Evolutionary conservation across 441 rosid genomes (phyloP).

Genomic region (Brassica balearica): DNA sequence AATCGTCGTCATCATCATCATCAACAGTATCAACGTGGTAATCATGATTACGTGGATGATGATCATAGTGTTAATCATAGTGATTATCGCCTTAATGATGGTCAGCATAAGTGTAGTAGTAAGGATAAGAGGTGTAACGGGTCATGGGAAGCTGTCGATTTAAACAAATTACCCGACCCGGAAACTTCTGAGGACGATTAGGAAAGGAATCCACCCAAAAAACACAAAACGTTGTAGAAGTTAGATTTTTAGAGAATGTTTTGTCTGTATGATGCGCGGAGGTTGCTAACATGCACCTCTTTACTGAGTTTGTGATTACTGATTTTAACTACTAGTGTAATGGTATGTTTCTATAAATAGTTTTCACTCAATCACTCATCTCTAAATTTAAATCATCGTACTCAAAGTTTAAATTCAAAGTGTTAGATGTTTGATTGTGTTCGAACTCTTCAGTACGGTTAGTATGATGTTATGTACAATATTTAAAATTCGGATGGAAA

Average conservation of each 20-base stretch:
- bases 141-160: conserved; percentile 64
- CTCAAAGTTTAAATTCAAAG: background rate
- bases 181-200: conserved; percentile 60
- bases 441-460: background rate
- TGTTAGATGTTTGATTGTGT: conserved; percentile 13
- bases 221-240: conserved; percentile 6
- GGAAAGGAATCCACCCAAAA: background rate
- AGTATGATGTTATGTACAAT: background rate
- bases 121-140: conserved; percentile 41
- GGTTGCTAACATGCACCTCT: conserved; percentile 79
- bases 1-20: conserved; percentile 36
- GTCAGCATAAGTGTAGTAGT: conserved; percentile 32
- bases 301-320: conserved; percentile 65
- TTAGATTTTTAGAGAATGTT: conserved; percentile 46
- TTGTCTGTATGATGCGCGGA: conserved; percentile 45
- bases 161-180: conserved; percentile 68
- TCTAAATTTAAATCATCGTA: background rate
- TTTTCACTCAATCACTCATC: background rate
- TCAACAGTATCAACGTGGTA: conserved; percentile 27
- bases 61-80: conserved; percentile 32
- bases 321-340: conserved; percentile 39
- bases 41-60: conserved; percentile 35
- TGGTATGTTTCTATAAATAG: conserved; percentile 21
- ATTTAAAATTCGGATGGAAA: conserved; percentile 19
- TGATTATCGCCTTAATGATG: conserved; percentile 29